Percentiles rank a stretch among this genome's conserved stretches.
Conservation (phyloP, 495 filamentous ascomycete species). For the Neurospora africana region DNA sequence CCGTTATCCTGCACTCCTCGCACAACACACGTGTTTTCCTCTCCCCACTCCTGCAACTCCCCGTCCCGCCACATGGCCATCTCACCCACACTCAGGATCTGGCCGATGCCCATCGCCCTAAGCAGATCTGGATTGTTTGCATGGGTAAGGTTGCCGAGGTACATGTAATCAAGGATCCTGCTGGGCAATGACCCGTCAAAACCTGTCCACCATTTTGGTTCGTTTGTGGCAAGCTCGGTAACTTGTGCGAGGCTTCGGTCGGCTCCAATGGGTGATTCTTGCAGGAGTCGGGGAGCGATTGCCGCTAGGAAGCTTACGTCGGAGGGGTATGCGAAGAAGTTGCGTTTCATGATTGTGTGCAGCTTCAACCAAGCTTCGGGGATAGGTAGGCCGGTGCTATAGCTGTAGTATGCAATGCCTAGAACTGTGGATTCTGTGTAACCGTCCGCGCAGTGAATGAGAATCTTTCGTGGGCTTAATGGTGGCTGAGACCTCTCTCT, state of each 20-base stretch:
- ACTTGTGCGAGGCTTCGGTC: conserved; percentile 32
- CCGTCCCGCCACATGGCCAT: conserved; percentile 65
- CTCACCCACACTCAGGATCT: conserved; percentile 92
- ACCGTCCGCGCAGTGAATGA: conserved; percentile 90
- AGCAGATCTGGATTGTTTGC: conserved; percentile 87
- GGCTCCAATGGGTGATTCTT: conserved; percentile 33
- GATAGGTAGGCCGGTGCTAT: conserved; percentile 66
- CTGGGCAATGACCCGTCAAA: conserved; percentile 90
- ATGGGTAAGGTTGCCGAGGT: conserved; percentile 83
- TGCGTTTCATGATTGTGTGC: conserved; percentile 69
- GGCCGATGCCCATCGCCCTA: conserved; percentile 65
- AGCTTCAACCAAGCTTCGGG: conserved; percentile 79
- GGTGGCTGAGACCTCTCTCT: conserved; percentile 21
- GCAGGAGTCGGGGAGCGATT: conserved; percentile 62
- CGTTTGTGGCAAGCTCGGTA: conserved; percentile 32
- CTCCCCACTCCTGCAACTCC: conserved; percentile 56
- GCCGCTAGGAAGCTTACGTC: conserved; percentile 71
- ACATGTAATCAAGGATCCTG: conserved; percentile 86
- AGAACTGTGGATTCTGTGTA: conserved; percentile 91
- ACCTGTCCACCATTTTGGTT: conserved; percentile 69
- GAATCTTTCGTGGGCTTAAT: conserved; percentile 46
- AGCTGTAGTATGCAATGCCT: conserved; percentile 84
- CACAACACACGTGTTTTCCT: conserved; percentile 66
- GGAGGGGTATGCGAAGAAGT: conserved; percentile 91
- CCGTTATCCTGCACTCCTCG: conserved; percentile 91